Conservation (phyloP, 2,329 filamentous ascomycete genomes). For the Akanthomyces muscarius region DNA sequence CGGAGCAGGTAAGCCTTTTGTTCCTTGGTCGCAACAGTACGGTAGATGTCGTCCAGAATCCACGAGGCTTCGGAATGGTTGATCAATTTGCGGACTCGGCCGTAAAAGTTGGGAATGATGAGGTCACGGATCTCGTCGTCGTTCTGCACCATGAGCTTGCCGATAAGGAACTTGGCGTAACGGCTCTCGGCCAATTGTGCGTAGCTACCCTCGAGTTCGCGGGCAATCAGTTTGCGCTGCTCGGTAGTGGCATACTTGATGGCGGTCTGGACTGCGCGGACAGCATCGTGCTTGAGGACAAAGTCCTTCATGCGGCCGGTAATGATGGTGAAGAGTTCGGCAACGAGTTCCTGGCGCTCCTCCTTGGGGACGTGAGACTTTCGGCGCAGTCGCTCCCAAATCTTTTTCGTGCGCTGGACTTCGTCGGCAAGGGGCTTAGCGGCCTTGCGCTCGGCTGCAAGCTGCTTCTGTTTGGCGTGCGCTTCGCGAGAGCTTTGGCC, state of each 20-base stretch:
- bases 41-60: conserved; percentile 97
- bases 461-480: conserved; percentile 86
- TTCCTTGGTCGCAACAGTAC: conserved; percentile 76
- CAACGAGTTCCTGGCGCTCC: conserved; percentile 80
- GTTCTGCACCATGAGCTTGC: conserved; percentile 90
- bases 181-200: conserved; percentile 83
- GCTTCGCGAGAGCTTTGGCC: conserved; percentile 74
- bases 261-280: conserved; percentile 93
- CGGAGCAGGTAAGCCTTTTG: conserved; percentile 82
- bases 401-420: conserved; percentile 85
- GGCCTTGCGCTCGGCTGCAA: conserved; percentile 83
- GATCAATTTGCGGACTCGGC: conserved; percentile 86
- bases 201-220: conserved; percentile 81
- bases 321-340: conserved; percentile 87
- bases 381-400: conserved; percentile 89
- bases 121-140: conserved; percentile 82
- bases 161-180: conserved; percentile 96
- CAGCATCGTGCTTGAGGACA: conserved; percentile 96
- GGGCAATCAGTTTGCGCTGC: conserved; percentile 81
- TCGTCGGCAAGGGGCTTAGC: conserved; percentile 90
- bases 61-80: conserved; percentile 95
- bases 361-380: conserved; percentile 92
- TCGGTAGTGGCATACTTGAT: conserved; percentile 89
- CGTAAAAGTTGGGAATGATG: conserved; percentile 92
- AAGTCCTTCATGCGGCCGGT: conserved; percentile 91